phyloP scores from a whole-genome alignment of 2,329 filamentous ascomycete species.

The Emericellopsis atlantica region DNA sequence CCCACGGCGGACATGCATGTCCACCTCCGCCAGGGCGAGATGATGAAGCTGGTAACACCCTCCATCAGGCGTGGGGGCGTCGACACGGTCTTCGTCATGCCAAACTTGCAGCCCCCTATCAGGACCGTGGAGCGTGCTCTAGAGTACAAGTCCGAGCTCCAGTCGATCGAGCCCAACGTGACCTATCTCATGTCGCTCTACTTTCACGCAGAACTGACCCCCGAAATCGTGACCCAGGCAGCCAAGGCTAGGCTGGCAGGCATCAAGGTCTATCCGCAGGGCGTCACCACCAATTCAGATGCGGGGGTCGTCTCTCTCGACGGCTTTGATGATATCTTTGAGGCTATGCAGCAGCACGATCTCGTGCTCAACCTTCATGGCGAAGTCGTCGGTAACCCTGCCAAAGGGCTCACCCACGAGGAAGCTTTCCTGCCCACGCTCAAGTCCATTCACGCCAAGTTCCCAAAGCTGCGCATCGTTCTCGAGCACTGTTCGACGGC shows the following conservation, averaged over 20 bases:
- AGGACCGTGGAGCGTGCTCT: conserved; percentile 18
- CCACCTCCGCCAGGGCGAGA: conserved; percentile 55
- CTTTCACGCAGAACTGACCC: conserved; percentile 49
- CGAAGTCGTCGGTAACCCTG: conserved; percentile 50
- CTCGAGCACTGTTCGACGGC: conserved; percentile 83
- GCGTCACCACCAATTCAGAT: conserved; percentile 53
- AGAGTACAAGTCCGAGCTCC: conserved; percentile 50
- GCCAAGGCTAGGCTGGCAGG: conserved; percentile 58
- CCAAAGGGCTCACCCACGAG: conserved; percentile 30
- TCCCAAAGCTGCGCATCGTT: conserved; percentile 59
- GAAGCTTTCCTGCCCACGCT: conserved; percentile 69
- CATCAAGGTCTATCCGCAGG: conserved; percentile 57
- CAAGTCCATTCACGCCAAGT: conserved; percentile 56
- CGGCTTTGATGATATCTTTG: conserved; percentile 66
- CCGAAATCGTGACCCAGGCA: conserved; percentile 60
- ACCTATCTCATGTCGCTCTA: conserved; percentile 66
- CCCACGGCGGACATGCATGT: conserved; percentile 58
- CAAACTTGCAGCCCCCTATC: conserved; percentile 6
- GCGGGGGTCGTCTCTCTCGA: conserved; percentile 59
- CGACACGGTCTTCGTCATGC: conserved; percentile 44
- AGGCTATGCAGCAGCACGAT: conserved; percentile 75
- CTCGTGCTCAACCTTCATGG: conserved; percentile 87
- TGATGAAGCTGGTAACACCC: conserved; percentile 44
- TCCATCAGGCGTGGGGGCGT: conserved; percentile 47
- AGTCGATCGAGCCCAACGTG: conserved; percentile 47